Evolutionary conservation across 1,139 yeast genomes (phyloP).

Genomic region (Candida freyschussii): DNA sequence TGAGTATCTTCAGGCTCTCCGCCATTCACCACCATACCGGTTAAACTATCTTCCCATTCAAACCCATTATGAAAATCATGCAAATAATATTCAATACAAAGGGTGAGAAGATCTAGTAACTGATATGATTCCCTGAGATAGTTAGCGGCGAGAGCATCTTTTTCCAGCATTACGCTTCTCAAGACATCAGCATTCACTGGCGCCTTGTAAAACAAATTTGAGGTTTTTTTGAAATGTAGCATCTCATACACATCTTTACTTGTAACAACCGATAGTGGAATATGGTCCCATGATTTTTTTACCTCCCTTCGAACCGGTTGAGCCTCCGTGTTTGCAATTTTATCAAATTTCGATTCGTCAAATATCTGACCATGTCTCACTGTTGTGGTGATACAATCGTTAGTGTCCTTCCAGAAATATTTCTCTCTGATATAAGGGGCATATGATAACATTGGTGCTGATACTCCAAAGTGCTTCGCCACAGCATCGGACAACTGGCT

Average conservation of each 20-base stretch:
- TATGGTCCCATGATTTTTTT: slow-evolving; percentile 3
- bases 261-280: slow-evolving; percentile 2
- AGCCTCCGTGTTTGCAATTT: background rate
- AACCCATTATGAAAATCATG: no score
- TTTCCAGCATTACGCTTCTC: slow-evolving; percentile 14
- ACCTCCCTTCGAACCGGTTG: no score
- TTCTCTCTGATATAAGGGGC: slow-evolving; percentile 13
- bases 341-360: slow-evolving; percentile 1
- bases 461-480: slow-evolving; percentile 3
- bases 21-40: background rate
- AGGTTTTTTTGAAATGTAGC: slow-evolving; percentile 3
- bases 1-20: background rate
- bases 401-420: background rate
- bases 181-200: slow-evolving; percentile 18
- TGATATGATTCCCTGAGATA: slow-evolving; percentile 6
- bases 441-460: slow-evolving; percentile 11
- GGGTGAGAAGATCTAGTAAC: slow-evolving; percentile 8
- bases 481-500: slow-evolving; percentile 7
- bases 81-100: slow-evolving; percentile 7
- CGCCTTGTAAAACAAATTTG: background rate
- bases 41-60: background rate
- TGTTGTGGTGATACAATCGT: background rate
- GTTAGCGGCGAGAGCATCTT: slow-evolving; percentile 5
- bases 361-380: background rate
- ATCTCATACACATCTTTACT: slow-evolving; percentile 6